A percentile compares a stretch with the other conserved stretches of the same genome.
Evolutionary conservation across 768 basidiomycete species (phyloP).

Genomic region (Tricholoma hemisulphureum): DNA sequence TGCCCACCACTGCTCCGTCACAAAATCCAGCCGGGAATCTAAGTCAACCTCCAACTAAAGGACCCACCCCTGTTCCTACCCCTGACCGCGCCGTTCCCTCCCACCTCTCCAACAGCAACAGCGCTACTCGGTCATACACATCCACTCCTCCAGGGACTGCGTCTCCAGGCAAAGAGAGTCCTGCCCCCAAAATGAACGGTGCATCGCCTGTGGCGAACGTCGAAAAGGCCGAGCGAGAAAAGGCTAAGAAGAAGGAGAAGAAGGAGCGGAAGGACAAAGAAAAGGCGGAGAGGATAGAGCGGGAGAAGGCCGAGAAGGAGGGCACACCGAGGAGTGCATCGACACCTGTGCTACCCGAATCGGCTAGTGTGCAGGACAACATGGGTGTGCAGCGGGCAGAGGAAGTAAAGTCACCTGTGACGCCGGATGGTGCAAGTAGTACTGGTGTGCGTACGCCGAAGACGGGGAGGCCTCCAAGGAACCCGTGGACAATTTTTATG

Average conservation of each 20-base stretch:
- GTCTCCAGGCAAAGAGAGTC: conserved; percentile 35
- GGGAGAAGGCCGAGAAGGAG: conserved; percentile 32
- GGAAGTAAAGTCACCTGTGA: conserved; percentile 53
- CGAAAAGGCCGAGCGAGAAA: conserved; percentile 58
- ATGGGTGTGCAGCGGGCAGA: conserved; percentile 24
- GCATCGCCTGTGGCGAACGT: conserved; percentile 17
- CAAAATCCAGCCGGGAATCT: conserved; percentile 6
- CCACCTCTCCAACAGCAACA: conserved; percentile 28
- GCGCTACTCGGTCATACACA: conserved; percentile 34
- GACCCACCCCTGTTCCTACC: conserved; percentile 35
- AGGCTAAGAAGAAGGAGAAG: conserved; percentile 58
- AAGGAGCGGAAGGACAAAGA: conserved; percentile 63
- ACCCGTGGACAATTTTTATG: conserved; percentile 88
- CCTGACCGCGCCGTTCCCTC: conserved; percentile 25
- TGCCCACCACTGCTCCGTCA: conserved; percentile 31
- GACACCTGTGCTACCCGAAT: conserved; percentile 29
- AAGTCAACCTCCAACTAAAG: conserved; percentile 37
- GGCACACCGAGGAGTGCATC: conserved; percentile 27
- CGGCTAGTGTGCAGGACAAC: conserved; percentile 1
- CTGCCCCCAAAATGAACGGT: conserved; percentile 42
- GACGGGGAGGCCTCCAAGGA: conserved; percentile 55
- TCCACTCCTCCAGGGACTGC: conserved; percentile 36
- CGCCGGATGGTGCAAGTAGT: conserved; percentile 43
- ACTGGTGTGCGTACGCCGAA: conserved; percentile 72
- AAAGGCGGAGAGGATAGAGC: conserved; percentile 42